Percentiles rank a stretch among this genome's conserved stretches.
Evolutionary conservation across 331 rosid genomes (phyloP).

Genomic region (Quercus tomentella): DNA sequence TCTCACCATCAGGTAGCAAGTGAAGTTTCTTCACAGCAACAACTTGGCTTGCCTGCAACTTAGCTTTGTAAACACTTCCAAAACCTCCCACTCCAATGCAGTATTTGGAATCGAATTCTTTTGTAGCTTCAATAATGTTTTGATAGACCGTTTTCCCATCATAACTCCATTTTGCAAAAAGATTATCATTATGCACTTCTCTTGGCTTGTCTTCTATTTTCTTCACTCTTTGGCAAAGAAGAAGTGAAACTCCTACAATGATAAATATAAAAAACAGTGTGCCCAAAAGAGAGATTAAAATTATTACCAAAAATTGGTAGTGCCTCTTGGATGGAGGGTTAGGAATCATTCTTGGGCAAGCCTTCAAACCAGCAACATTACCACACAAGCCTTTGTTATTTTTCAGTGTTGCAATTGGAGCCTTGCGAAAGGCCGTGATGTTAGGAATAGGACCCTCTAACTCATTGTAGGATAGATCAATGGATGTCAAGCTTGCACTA

Average conservation of each 20-base stretch:
- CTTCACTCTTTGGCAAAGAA: background rate
- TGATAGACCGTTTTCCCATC: background rate
- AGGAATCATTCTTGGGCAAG: slow-evolving; percentile 17
- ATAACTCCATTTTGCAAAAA: slow-evolving; percentile 1
- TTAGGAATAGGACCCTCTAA: slow-evolving; percentile 34
- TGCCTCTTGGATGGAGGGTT: background rate
- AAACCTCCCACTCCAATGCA: slow-evolving; percentile 38
- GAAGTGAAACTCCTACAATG: slow-evolving; percentile 11
- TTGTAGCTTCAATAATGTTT: slow-evolving; percentile 32
- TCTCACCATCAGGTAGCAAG: slow-evolving; percentile 1
- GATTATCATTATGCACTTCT: background rate
- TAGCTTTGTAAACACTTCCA: slow-evolving; percentile 44
- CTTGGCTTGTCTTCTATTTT: background rate
- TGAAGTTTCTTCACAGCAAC: slow-evolving; percentile 53
- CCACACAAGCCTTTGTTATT: slow-evolving; percentile 44
- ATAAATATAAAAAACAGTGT: background rate
- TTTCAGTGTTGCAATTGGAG: slow-evolving; percentile 21
- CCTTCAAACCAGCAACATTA: slow-evolving; percentile 6
- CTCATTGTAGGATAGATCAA: slow-evolving; percentile 38
- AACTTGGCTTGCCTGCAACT: slow-evolving; percentile 11
- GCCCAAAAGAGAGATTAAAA: background rate
- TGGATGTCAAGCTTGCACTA: slow-evolving; percentile 9
- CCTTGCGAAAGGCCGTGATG: slow-evolving; percentile 19
- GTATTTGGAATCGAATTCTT: slow-evolving; percentile 14
- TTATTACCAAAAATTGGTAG: background rate